Conservation (phyloP, 495 filamentous ascomycete species). For the Lichenothelia convexa region DNA sequence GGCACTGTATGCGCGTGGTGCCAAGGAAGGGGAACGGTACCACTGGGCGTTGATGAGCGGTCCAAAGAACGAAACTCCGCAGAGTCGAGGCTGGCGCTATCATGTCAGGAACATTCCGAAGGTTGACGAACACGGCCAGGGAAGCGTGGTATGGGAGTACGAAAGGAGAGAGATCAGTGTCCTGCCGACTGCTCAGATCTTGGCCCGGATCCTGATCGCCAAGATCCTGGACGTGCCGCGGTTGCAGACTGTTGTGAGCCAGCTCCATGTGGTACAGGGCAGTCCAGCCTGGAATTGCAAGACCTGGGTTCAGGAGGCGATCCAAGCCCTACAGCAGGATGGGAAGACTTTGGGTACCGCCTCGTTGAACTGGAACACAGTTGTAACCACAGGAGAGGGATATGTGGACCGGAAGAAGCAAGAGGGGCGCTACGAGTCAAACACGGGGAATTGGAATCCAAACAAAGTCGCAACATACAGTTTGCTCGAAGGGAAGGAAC, state of each 20-base stretch:
- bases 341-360: constrained; percentile 20
- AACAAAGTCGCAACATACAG: constrained; percentile 18
- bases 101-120: constrained; percentile 17
- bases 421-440: background rate
- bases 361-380: constrained; percentile 18
- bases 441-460: background rate
- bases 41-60: constrained; percentile 27
- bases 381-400: background rate
- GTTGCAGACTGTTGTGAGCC: constrained; percentile 17
- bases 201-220: constrained; percentile 28
- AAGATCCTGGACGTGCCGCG: constrained; percentile 22
- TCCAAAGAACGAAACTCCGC: constrained; percentile 18
- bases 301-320: constrained; percentile 25
- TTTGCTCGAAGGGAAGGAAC: constrained; percentile 20
- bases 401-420: background rate
- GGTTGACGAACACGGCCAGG: constrained; percentile 2
- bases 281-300: constrained; percentile 25
- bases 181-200: constrained; percentile 17
- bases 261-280: constrained; percentile 18
- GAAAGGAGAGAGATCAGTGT: constrained; percentile 16
- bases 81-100: constrained; percentile 16
- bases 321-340: constrained; percentile 18
- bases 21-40: constrained; percentile 1
- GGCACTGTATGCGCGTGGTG: constrained; percentile 1
- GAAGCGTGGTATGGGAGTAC: too few relatives aligned